These are phyloP conservation scores for Iris macrosiphon DNA, from an alignment of 106 monocot genomes.

Conservation along the genomic window DNA sequence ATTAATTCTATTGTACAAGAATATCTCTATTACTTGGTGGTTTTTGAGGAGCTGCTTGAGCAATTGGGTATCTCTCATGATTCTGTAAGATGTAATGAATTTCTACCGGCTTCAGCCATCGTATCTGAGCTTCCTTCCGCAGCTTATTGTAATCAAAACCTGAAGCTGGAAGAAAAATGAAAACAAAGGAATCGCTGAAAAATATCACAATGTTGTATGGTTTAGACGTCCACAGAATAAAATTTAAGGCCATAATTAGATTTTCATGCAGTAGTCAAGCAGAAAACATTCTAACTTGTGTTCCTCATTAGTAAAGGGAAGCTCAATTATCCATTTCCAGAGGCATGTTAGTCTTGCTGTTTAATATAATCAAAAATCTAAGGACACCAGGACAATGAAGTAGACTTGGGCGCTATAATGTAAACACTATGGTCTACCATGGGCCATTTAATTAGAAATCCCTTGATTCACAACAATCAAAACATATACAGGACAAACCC, in stretches of 20 bases:
- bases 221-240: not conserved
- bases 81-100: slow-evolving; percentile 63
- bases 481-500: too few species aligned
- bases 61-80: slow-evolving; percentile 39
- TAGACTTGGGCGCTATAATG: too few species aligned
- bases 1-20: not conserved
- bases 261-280: not conserved
- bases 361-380: too few species aligned
- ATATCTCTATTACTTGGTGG: slow-evolving; percentile 56
- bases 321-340: too few species aligned
- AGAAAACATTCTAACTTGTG: not conserved
- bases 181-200: not conserved
- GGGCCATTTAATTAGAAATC: too few species aligned
- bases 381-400: too few species aligned
- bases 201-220: not conserved
- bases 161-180: slow-evolving; percentile 12
- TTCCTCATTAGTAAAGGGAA: not conserved
- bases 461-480: too few species aligned
- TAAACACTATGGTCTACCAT: too few species aligned
- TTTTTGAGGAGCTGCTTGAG: slow-evolving; percentile 28
- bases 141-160: slow-evolving; percentile 61
- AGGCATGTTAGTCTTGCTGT: too few species aligned
- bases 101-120: slow-evolving; percentile 84
- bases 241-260: not conserved
- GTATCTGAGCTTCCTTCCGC: slow-evolving; percentile 37